Evolutionary conservation across 129 eudicot species (phyloP), one percentile per base, ranked within the genome.

Genomic region (Silybum marianum): DNA sequence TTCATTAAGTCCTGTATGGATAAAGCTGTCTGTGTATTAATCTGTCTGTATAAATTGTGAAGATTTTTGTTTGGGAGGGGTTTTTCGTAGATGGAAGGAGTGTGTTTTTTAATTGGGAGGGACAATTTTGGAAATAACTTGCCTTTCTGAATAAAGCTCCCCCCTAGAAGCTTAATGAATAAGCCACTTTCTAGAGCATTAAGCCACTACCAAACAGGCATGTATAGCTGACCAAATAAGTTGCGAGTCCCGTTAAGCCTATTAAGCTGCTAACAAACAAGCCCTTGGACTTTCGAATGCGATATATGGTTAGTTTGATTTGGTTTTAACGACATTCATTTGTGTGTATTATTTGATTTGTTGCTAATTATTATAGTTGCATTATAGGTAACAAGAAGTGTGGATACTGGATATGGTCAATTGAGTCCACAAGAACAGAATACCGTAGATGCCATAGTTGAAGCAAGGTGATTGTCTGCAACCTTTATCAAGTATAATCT

Each of bases 401-500:
- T 95, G 70, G 99, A 93, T 78, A 93, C 97, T 39, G 95, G 78
- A 24, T 63, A 46, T 38, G 95, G 98, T 36, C 92, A 78, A 48
- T 75, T 95, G 77, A 93, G 97, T 83, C 92, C 99, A 25, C 99
- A 95, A 86, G 99, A 95, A 87, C 89, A 86, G 79, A 91, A 81
- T 85, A 95, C 99, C 24, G 95, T 93, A 65, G 90, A 95, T 19
- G 97, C 99, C 34, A 95, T 95, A 77, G 99, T 95, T 9, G 84
- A 83, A 84, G 98, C 99, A 62, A 95, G 99, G 99, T 91, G 78
- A 87, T 68, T 69, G 32, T 82, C 22, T 67, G 75, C 67, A 71
- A 60, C 80, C 10, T 18, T 80, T 24, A 70, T 69, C 23, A 69
- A 58, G 51, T 76, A 76, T 54, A 44, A 40, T 12, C 26, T 16